These are phyloP conservation scores for Plasmodium gaboni DNA, from an alignment of 169 alveolate genomes.

Conservation along the genomic window DNA sequence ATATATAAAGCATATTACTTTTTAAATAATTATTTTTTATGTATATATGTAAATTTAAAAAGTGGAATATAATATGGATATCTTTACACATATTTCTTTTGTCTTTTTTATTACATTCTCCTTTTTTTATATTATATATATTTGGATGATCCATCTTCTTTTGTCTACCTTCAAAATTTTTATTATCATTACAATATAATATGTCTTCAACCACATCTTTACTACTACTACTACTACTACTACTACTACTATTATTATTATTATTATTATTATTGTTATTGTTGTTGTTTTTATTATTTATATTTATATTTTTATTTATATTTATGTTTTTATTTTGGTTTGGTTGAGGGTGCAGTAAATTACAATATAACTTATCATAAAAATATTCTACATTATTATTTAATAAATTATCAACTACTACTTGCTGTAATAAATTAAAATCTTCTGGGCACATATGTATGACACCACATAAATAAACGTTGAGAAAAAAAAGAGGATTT, in stretches of 20 bases:
- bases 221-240: neutral
- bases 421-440: slow-evolving; percentile 16
- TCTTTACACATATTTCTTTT: slow-evolving; percentile 1
- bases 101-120: no score
- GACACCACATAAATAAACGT: slow-evolving; percentile 3
- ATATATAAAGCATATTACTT: slow-evolving; percentile 30
- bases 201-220: no score
- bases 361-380: neutral
- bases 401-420: slow-evolving; percentile 14
- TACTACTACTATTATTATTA: neutral
- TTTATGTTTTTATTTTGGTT: no score
- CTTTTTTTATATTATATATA: no score
- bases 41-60: slow-evolving; percentile 13
- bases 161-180: no score
- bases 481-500: neutral
- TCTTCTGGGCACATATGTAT: slow-evolving; percentile 14
- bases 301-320: neutral
- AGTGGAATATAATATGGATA: slow-evolving; percentile 7
- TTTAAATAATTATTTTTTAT: slow-evolving; percentile 11
- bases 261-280: neutral
- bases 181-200: no score
- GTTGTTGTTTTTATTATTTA: no score
- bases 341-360: neutral
- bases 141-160: no score
- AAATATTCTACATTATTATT: slow-evolving; percentile 23